Base-by-base conservation (phyloP, 768 basidiomycete genomes). In the Hortiboletus flavorubellus region DNA sequence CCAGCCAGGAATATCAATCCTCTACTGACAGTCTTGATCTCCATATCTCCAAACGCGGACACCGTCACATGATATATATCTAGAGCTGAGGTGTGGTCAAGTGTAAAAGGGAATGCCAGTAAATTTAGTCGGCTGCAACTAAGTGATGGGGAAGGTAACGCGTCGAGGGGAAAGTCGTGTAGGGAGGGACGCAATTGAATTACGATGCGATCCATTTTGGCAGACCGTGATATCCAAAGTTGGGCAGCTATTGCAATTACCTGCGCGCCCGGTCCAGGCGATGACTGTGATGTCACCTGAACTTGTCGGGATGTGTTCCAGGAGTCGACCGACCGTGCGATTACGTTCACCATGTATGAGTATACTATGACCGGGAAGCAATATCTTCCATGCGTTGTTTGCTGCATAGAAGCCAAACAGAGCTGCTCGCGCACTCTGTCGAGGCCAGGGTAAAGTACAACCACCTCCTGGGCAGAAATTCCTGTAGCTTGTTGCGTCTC, bases 221-320 rank as follows among this genome's bases (percentile, higher is more conserved):
- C 49, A 59, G 23, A 59, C 55, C 2, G 42, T 31, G 12, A 59
- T 47, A 21, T 52, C 40, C 1, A 9, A 16, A 8, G 56, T 53
- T 6, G 54, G 38, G 23, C 44, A 55, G 48, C 53, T 55, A 29
- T 54, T 49, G 15, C 54, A 35, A 29, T 8, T 18, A 18, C 56
- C 43, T 1, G 42, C 16, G 8, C 2, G 7, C 23, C 56, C 56
- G 4, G 46, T 53, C 51, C 56, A 55, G 5, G 54, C 54, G 5
- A 26, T 4, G 26, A 26, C 4, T 26, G 26, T 26, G 29, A 49
- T 42, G 30, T 57, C 41, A 0, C 51, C 52, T 2, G 52, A 57
- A 2, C 56, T 42, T 0, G 56, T 49, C 12, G 53, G 37, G 21
- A 54, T 31, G n/a, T 49, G 41, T 7, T 57, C 51, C 23, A 53